Percentiles rank a stretch among this genome's conserved stretches.
Conservation (phyloP, 768 basidiomycete species). For the Mrakia blollopis region DNA sequence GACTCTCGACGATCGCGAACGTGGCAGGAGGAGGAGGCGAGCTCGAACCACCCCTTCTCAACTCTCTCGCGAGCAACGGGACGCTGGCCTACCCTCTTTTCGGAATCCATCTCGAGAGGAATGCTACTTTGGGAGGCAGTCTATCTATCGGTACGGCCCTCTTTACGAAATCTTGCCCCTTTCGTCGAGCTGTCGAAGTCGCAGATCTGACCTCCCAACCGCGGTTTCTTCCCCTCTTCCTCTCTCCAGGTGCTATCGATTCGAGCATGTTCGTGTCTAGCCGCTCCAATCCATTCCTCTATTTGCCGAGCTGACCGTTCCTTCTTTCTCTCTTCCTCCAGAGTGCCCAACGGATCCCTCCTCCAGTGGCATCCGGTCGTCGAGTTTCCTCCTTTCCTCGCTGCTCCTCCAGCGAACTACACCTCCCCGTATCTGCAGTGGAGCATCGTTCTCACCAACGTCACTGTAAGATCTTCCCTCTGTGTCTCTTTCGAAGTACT, state of each 20-base stretch:
- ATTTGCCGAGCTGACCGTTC: neutral
- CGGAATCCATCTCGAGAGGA: constrained; percentile 25
- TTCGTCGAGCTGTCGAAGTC: neutral
- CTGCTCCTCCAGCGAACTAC: neutral
- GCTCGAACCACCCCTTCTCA: neutral
- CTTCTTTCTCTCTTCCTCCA: neutral
- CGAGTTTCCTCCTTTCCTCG: constrained; percentile 24
- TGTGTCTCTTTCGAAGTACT: neutral
- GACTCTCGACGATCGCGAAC: constrained; percentile 13
- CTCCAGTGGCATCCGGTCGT: constrained; percentile 25
- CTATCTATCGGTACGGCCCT: constrained; percentile 17
- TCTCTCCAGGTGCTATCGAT: constrained; percentile 15
- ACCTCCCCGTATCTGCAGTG: constrained; percentile 37
- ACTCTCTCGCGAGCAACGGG: constrained; percentile 19
- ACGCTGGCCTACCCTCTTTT: constrained; percentile 16
- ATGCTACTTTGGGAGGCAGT: constrained; percentile 16
- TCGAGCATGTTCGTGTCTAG: neutral
- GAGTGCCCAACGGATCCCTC: constrained; percentile 2
- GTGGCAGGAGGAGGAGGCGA: neutral
- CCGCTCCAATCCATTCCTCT: neutral
- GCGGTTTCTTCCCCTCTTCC: neutral
- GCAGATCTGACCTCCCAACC: neutral
- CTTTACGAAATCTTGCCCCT: too few relatives aligned
- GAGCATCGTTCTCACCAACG: constrained; percentile 36
- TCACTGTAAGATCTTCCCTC: constrained; percentile 30